Evolutionary conservation across 257 asterid species (phyloP).

Genomic region (Solanum pinnatisectum): DNA sequence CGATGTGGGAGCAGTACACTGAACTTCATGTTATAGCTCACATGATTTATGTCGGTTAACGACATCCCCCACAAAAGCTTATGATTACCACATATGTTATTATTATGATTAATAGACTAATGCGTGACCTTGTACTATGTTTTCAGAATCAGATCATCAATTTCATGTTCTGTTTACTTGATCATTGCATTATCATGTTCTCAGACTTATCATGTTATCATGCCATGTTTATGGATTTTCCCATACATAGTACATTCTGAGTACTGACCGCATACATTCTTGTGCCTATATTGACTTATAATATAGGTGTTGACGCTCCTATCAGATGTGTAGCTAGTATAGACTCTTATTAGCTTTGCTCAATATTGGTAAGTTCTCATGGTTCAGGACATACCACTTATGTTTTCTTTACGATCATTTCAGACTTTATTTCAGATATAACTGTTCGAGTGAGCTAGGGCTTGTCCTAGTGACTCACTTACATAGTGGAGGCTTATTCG

Average conservation of each 20-base stretch:
- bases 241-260: background rate
- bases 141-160: background rate
- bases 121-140: background rate
- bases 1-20: background rate
- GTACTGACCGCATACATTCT: background rate
- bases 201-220: too few species aligned
- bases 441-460: background rate
- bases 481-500: background rate
- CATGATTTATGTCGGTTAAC: background rate
- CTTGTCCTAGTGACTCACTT: background rate
- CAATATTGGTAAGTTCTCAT: background rate
- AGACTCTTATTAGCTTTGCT: background rate
- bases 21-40: background rate
- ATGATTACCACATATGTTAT: background rate
- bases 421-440: background rate
- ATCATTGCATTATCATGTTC: background rate
- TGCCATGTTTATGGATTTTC: background rate
- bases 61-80: background rate
- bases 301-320: background rate
- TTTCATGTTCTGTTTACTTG: background rate
- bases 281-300: background rate
- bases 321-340: background rate
- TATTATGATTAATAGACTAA: background rate
- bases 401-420: background rate
- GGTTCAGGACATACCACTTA: background rate